Percentiles rank a stretch among this genome's conserved stretches.
These are phyloP conservation scores for Trametes cingulata DNA, from an alignment of 768 basidiomycete genomes.

Conservation along the genomic window DNA sequence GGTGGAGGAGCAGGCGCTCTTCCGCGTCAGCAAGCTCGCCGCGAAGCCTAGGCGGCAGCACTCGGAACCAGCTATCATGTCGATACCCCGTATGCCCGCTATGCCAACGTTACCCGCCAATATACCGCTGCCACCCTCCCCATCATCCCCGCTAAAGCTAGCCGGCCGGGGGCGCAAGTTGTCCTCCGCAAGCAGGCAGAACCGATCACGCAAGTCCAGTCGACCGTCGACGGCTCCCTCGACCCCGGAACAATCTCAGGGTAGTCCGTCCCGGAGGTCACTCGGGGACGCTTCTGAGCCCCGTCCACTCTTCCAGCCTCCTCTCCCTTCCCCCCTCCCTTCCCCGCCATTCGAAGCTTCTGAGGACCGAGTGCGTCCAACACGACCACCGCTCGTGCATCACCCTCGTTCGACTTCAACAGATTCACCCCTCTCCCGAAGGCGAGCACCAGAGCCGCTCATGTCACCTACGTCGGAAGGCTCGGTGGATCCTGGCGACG, in stretches of 20 bases:
- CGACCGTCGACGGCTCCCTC: slow-evolving; percentile 48
- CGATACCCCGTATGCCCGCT: slow-evolving; percentile 14
- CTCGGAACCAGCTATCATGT: slow-evolving; percentile 17
- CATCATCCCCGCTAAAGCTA: slow-evolving; percentile 18
- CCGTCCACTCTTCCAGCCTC: slow-evolving; percentile 3
- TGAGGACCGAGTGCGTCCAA: slow-evolving; percentile 1
- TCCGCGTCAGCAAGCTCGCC: slow-evolving; percentile 64
- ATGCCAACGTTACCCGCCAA: slow-evolving; percentile 10
- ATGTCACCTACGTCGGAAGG: slow-evolving; percentile 11
- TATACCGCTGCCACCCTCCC: slow-evolving; percentile 17
- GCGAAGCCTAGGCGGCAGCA: slow-evolving; percentile 18
- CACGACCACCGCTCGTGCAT: slow-evolving; percentile 21
- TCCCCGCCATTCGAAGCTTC: background rate
- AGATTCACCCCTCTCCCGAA: slow-evolving; percentile 28
- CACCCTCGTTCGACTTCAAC: slow-evolving; percentile 33
- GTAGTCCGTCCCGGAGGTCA: slow-evolving; percentile 3
- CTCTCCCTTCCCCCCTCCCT: slow-evolving; percentile 5
- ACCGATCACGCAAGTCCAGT: slow-evolving; percentile 4
- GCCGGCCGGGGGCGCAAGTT: slow-evolving; percentile 19
- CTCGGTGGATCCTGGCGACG: slow-evolving; percentile 19
- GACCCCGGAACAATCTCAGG: slow-evolving; percentile 25
- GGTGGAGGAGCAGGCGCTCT: slow-evolving; percentile 68
- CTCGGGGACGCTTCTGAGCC: background rate
- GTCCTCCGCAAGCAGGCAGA: slow-evolving; percentile 8
- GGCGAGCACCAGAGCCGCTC: slow-evolving; percentile 10